Percentiles rank a stretch among this genome's conserved stretches.
Conservation (phyloP, 2,329 filamentous ascomycete species). For the Tolypocladium endophyticum region DNA sequence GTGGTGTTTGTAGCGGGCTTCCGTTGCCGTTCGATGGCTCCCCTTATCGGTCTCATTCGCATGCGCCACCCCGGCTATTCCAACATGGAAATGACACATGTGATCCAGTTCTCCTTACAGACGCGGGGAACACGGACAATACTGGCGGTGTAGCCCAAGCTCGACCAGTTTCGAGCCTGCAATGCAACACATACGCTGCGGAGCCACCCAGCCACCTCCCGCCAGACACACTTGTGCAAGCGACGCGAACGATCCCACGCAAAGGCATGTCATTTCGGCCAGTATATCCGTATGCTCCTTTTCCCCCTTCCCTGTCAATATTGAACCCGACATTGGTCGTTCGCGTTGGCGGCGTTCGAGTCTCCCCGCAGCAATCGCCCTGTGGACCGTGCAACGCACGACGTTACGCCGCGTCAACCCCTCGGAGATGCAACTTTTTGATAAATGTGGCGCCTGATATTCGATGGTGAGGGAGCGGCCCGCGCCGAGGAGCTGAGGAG, state of each 20-base stretch:
- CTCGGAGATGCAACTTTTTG: not conserved
- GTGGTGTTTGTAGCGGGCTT: not conserved
- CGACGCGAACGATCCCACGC: not conserved
- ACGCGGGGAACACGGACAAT: not conserved
- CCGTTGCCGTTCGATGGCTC: not conserved
- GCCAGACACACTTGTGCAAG: not conserved
- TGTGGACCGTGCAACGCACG: not conserved
- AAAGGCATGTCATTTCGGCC: not conserved
- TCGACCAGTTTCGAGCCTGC: not conserved
- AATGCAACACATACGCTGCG: not conserved
- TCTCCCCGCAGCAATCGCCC: not conserved
- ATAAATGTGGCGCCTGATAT: too few species aligned
- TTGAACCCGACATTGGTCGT: not conserved
- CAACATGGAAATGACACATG: not conserved
- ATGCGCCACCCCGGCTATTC: not conserved
- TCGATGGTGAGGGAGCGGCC: not conserved
- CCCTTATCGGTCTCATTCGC: not conserved
- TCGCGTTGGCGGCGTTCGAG: not conserved
- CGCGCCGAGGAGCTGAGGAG: not conserved
- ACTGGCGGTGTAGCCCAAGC: not conserved
- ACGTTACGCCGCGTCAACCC: not conserved
- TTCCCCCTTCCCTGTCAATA: not conserved
- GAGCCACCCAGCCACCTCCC: not conserved
- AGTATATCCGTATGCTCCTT: too few species aligned
- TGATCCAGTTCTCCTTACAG: not conserved